These are phyloP conservation scores for Pezicula neosporulosa DNA, from an alignment of 2,329 filamentous ascomycete genomes.

Conservation along the genomic window DNA sequence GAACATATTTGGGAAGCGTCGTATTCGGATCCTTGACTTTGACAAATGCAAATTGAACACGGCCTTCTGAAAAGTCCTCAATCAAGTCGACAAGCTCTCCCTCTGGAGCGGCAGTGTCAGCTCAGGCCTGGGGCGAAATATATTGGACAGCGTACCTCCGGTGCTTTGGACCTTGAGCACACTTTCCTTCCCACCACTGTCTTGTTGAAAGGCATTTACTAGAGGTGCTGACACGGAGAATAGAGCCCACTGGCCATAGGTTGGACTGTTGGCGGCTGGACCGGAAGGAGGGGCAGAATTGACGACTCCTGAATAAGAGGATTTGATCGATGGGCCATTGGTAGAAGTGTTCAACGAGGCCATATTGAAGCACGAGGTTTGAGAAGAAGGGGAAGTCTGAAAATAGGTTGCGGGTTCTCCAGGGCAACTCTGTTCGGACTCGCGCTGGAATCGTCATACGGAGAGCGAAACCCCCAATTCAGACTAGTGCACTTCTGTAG, in stretches of 20 bases:
- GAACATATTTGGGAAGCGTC: slow-evolving; percentile 80
- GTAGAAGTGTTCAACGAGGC: slow-evolving; percentile 76
- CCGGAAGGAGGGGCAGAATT: slow-evolving; percentile 55
- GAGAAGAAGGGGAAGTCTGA: background rate
- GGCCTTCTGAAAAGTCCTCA: slow-evolving; percentile 95
- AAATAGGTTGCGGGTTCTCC: background rate
- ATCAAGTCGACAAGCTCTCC: slow-evolving; percentile 86
- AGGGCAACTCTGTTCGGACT: background rate
- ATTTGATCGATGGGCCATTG: slow-evolving; percentile 81
- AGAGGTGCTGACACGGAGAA: slow-evolving; percentile 92
- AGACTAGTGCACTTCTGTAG: too few species aligned
- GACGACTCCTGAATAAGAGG: slow-evolving; percentile 70
- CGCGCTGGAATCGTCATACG: too few species aligned
- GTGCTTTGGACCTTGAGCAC: slow-evolving; percentile 91
- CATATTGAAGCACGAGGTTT: slow-evolving; percentile 44
- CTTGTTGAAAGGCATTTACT: slow-evolving; percentile 84
- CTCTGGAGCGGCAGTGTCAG: slow-evolving; percentile 50
- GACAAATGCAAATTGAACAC: slow-evolving; percentile 94
- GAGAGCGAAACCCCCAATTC: too few species aligned
- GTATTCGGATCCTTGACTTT: slow-evolving; percentile 97
- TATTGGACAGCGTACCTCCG: slow-evolving; percentile 57
- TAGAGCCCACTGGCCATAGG: slow-evolving; percentile 88
- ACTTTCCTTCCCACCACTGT: slow-evolving; percentile 82
- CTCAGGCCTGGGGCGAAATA: background rate
- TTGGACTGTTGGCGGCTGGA: slow-evolving; percentile 64